Evolutionary conservation across 768 basidiomycete species (phyloP).

Genomic region (Lentinus tigrinus): DNA sequence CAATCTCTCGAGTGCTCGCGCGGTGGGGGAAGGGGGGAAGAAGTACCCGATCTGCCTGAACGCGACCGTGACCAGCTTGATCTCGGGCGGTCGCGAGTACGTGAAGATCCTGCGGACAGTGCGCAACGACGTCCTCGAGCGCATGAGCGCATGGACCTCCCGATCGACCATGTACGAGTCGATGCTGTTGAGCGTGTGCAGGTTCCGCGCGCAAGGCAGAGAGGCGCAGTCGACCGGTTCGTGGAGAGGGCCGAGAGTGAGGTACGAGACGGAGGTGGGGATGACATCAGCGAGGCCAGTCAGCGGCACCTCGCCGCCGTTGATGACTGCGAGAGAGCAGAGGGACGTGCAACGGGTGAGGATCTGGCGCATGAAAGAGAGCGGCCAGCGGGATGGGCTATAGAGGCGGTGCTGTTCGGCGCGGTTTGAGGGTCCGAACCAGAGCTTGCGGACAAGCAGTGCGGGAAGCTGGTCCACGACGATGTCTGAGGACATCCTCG

Average conservation of each 20-base stretch:
- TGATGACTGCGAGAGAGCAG: constrained; percentile 29
- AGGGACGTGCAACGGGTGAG: constrained; percentile 30
- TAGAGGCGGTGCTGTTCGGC: constrained; percentile 24
- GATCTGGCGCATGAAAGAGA: constrained; percentile 33
- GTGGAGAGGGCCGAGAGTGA: constrained; percentile 37
- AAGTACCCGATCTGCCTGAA: constrained; percentile 32
- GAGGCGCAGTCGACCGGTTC: constrained; percentile 29
- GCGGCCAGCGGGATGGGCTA: constrained; percentile 34
- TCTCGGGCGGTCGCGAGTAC: constrained; percentile 16
- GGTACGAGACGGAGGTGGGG: constrained; percentile 30
- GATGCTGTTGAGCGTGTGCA: constrained; percentile 33
- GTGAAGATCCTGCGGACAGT: constrained; percentile 27
- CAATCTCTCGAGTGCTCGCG: constrained; percentile 27
- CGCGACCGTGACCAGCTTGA: constrained; percentile 21
- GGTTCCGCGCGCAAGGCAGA: constrained; percentile 21
- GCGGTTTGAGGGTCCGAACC: constrained; percentile 29
- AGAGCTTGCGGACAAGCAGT: constrained; percentile 21
- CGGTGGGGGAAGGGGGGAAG: too few species aligned
- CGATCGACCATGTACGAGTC: constrained; percentile 36
- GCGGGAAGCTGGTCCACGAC: background rate
- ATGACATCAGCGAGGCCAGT: constrained; percentile 30
- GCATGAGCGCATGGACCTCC: constrained; percentile 33
- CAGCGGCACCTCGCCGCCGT: constrained; percentile 34
- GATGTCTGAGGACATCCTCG: background rate
- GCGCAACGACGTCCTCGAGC: constrained; percentile 29